Evolutionary conservation across 1,284 basidiomycete species (phyloP).

Genomic region (Polyporus tsugae): DNA sequence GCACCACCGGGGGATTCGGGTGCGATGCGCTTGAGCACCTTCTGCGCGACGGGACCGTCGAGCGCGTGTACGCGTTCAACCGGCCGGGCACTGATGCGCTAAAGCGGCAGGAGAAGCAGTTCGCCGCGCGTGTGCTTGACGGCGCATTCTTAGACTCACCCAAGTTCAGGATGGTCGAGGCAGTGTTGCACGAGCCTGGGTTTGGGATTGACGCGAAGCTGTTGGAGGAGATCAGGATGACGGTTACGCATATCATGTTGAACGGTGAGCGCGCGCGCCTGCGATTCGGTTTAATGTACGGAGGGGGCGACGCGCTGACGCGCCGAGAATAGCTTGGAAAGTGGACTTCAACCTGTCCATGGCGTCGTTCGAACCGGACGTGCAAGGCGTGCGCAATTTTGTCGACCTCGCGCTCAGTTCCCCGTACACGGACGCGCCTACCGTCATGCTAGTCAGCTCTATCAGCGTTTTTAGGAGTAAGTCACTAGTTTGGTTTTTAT

Average conservation of each 20-base stretch:
- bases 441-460: constrained; percentile 44
- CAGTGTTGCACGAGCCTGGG: constrained; percentile 38
- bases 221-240: constrained; percentile 39
- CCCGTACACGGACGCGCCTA: constrained; percentile 31
- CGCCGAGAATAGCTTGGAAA: constrained; percentile 41
- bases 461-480: constrained; percentile 40
- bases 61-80: constrained; percentile 39
- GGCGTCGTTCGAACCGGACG: constrained; percentile 33
- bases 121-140: constrained; percentile 44
- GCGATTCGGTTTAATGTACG: not conserved
- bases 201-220: constrained; percentile 40
- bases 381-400: constrained; percentile 33
- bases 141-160: constrained; percentile 34
- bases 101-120: constrained; percentile 43
- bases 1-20: constrained; percentile 40
- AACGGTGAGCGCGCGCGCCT: constrained; percentile 35
- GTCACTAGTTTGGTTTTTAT: constrained; percentile 1
- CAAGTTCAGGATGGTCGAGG: constrained; percentile 47
- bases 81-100: constrained; percentile 24
- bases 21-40: constrained; percentile 36
- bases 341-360: constrained; percentile 47
- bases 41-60: constrained; percentile 29
- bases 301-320: not conserved
- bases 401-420: constrained; percentile 40
- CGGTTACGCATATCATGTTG: constrained; percentile 41